phyloP scores from a whole-genome alignment of 495 filamentous ascomycete species.

The Haplographium delicatum region DNA sequence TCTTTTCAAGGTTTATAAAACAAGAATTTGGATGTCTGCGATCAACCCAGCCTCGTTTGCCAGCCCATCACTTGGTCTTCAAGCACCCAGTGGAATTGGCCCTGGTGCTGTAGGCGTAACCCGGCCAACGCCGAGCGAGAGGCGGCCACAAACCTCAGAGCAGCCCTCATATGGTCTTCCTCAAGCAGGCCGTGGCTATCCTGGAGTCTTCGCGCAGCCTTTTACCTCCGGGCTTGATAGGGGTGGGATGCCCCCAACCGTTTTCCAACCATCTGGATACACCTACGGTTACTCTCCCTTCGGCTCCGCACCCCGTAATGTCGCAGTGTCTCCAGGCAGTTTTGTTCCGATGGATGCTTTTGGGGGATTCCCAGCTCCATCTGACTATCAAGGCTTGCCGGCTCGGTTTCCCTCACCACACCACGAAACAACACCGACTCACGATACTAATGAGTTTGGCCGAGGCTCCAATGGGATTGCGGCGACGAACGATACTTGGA shows the following conservation, averaged over 20 bases:
- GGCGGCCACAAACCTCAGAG: conserved; percentile 37
- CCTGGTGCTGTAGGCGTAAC: conserved; percentile 52
- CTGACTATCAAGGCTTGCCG: conserved; percentile 37
- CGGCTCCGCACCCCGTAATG: conserved; percentile 32
- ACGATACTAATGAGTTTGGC: conserved; percentile 20
- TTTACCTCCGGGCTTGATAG: conserved; percentile 23
- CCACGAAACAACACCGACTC: conserved; percentile 11
- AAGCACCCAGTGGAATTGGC: conserved; percentile 58
- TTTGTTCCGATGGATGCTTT: conserved; percentile 39
- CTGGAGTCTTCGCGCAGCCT: conserved; percentile 26
- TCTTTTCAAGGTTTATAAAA: conserved; percentile 98
- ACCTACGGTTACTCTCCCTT: conserved; percentile 41
- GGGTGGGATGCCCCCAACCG: conserved; percentile 11
- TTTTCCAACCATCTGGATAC: conserved; percentile 18
- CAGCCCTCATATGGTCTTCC: conserved; percentile 34
- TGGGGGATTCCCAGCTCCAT: conserved; percentile 34
- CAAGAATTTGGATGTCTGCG: conserved; percentile 98
- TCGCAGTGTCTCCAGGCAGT: conserved; percentile 24
- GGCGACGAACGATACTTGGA: conserved; percentile 29
- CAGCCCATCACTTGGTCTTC: conserved; percentile 68
- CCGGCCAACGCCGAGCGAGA: conserved; percentile 36
- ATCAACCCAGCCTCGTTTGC: conserved; percentile 98
- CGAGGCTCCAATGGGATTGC: conserved; percentile 9
- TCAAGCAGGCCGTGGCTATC: conserved; percentile 34
- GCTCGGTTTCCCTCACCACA: conserved; percentile 37